Conservation (phyloP, 2,329 filamentous ascomycete genomes). For the Dactylellina haptotyla region DNA sequence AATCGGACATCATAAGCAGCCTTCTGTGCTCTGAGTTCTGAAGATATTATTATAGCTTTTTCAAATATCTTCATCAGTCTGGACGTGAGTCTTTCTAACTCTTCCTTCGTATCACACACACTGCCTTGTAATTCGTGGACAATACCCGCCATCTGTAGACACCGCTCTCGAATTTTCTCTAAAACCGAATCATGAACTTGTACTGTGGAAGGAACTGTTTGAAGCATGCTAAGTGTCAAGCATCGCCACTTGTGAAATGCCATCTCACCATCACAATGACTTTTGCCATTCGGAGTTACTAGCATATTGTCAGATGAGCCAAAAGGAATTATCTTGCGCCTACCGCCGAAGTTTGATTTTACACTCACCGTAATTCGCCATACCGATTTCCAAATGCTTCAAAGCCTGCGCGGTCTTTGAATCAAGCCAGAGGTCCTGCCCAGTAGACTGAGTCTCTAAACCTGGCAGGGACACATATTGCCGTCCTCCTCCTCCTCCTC, state of each 20-base stretch:
- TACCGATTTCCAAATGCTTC: not conserved
- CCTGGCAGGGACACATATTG: not conserved
- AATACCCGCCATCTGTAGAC: not conserved
- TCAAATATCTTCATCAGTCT: not conserved
- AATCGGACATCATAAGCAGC: slow-evolving; percentile 9
- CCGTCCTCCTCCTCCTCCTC: no score
- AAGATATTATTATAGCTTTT: not conserved
- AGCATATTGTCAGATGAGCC: not conserved
- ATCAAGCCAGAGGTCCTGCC: slow-evolving; percentile 9
- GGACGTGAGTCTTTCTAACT: not conserved
- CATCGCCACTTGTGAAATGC: slow-evolving; percentile 15
- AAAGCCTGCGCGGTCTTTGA: not conserved
- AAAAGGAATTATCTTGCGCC: not conserved
- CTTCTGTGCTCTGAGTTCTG: slow-evolving; percentile 7
- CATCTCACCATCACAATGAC: not conserved
- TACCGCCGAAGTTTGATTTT: not conserved
- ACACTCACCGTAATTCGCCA: not conserved
- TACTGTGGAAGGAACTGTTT: not conserved
- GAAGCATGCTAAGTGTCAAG: slow-evolving; percentile 9
- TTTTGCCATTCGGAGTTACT: not conserved
- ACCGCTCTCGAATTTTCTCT: not conserved
- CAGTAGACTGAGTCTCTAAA: not conserved
- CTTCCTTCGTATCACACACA: not conserved
- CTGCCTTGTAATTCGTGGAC: not conserved
- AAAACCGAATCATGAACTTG: not conserved